These are phyloP conservation scores for Colletotrichum zoysiae DNA, from an alignment of 2,329 filamentous ascomycete genomes.

Conservation along the genomic window DNA sequence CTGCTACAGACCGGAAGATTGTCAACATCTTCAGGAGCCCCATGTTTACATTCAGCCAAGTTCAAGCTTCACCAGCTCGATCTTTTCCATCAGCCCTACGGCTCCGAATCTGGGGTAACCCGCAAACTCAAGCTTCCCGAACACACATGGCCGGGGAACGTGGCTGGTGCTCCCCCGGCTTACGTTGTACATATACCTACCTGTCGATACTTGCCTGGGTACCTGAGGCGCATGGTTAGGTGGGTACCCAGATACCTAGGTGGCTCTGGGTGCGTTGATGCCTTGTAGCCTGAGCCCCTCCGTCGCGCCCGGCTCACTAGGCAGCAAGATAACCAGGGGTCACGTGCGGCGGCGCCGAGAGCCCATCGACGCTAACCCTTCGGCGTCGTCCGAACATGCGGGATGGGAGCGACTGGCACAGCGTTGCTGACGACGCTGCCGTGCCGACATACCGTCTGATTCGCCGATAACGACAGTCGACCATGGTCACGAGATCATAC, in stretches of 20 bases:
- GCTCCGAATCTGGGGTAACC: slow-evolving; percentile 42
- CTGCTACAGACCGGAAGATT: slow-evolving; percentile 5
- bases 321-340: slow-evolving; percentile 19
- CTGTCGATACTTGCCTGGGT: background rate
- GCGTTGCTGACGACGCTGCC: slow-evolving; percentile 40
- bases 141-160: slow-evolving; percentile 35
- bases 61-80: slow-evolving; percentile 36
- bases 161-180: slow-evolving; percentile 31
- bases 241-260: background rate
- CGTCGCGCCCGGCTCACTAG: slow-evolving; percentile 28
- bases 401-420: slow-evolving; percentile 25
- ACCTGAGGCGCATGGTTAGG: background rate
- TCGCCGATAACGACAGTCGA: slow-evolving; percentile 14
- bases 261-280: background rate
- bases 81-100: slow-evolving; percentile 41
- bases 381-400: slow-evolving; percentile 43
- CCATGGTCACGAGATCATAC: slow-evolving; percentile 21
- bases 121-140: slow-evolving; percentile 30
- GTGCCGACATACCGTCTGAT: slow-evolving; percentile 38
- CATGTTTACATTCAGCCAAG: slow-evolving; percentile 15
- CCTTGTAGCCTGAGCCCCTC: slow-evolving; percentile 33
- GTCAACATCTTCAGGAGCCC: background rate
- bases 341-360: slow-evolving; percentile 35
- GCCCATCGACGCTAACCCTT: slow-evolving; percentile 40
- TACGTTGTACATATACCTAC: background rate